Conservation (phyloP, 2,329 filamentous ascomycete species). For the Neopestalotiopsis sp. region DNA sequence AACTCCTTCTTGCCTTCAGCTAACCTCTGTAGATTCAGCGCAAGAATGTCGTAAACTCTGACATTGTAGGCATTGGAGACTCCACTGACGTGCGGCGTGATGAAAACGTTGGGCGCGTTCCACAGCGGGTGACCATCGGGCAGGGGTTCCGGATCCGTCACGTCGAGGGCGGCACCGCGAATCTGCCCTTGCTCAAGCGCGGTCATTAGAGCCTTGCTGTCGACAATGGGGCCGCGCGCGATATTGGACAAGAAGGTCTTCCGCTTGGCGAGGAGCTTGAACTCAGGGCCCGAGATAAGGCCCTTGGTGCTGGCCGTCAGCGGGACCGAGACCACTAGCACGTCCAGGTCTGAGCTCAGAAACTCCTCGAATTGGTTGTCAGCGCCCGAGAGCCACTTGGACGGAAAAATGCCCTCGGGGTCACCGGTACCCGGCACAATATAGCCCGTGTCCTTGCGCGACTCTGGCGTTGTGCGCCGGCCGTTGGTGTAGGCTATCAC, state of each 20-base stretch:
- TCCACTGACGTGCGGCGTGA: constrained; percentile 46
- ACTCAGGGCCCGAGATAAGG: constrained; percentile 48
- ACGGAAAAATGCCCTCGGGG: constrained; percentile 45
- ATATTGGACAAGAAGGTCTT: constrained; percentile 69
- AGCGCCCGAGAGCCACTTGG: constrained; percentile 47
- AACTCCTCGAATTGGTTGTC: constrained; percentile 42
- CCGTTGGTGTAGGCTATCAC: constrained; percentile 73
- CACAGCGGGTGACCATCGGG: constrained; percentile 67
- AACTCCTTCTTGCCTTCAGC: constrained; percentile 35
- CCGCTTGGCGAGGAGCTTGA: constrained; percentile 39
- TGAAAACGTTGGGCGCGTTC: constrained; percentile 65
- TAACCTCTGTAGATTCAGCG: constrained; percentile 33
- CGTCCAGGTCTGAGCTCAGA: constrained; percentile 46
- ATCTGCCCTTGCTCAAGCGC: constrained; percentile 50
- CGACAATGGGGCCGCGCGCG: constrained; percentile 53
- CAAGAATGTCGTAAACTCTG: constrained; percentile 33
- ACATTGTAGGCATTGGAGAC: constrained; percentile 32
- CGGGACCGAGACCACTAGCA: constrained; percentile 47
- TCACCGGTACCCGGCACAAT: constrained; percentile 67
- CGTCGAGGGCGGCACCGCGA: constrained; percentile 69
- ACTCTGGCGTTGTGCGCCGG: constrained; percentile 64
- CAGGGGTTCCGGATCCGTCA: constrained; percentile 73
- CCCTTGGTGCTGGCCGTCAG: constrained; percentile 44
- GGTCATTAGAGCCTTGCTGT: constrained; percentile 55
- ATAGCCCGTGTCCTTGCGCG: constrained; percentile 63